Evolutionary conservation across 1,284 basidiomycete genomes (phyloP).

Genomic region (Pisolithus thermaeus): DNA sequence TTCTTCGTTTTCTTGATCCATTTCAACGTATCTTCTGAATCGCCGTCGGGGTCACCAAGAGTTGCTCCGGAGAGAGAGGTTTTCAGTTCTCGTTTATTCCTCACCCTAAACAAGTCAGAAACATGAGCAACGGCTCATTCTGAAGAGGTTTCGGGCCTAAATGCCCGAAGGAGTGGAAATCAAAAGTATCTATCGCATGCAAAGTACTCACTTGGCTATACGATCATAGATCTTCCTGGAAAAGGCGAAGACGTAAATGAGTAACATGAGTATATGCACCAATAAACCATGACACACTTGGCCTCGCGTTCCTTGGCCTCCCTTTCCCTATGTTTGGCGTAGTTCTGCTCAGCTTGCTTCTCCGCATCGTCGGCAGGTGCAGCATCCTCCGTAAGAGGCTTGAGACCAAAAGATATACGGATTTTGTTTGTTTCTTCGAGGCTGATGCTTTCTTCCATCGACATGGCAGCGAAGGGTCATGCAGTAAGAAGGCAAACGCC

Average conservation of each 20-base stretch:
- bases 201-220: slow-evolving; percentile 81
- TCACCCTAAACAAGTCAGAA: slow-evolving; percentile 58
- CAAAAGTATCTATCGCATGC: slow-evolving; percentile 41
- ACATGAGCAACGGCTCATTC: slow-evolving; percentile 42
- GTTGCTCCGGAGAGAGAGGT: slow-evolving; percentile 86
- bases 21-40: slow-evolving; percentile 69
- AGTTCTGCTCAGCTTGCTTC: slow-evolving; percentile 81
- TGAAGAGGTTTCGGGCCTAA: slow-evolving; percentile 19
- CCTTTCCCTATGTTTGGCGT: slow-evolving; percentile 61
- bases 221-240: slow-evolving; percentile 68
- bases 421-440: slow-evolving; percentile 99
- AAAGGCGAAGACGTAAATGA: slow-evolving; percentile 22
- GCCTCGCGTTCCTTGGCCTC: slow-evolving; percentile 71
- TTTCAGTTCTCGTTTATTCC: slow-evolving; percentile 88
- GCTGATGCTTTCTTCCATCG: slow-evolving; percentile 84
- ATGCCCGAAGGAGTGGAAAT: slow-evolving; percentile 34
- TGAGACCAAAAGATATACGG: slow-evolving; percentile 90
- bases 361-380: slow-evolving; percentile 65
- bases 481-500: neutral
- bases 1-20: slow-evolving; percentile 92
- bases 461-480: slow-evolving; percentile 33
- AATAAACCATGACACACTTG: slow-evolving; percentile 46
- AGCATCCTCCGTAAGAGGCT: slow-evolving; percentile 81
- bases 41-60: slow-evolving; percentile 76
- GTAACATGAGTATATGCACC: slow-evolving; percentile 14